These are phyloP conservation scores for Pezicula carpinea DNA, from an alignment of 2,329 filamentous ascomycete genomes.

Conservation along the genomic window DNA sequence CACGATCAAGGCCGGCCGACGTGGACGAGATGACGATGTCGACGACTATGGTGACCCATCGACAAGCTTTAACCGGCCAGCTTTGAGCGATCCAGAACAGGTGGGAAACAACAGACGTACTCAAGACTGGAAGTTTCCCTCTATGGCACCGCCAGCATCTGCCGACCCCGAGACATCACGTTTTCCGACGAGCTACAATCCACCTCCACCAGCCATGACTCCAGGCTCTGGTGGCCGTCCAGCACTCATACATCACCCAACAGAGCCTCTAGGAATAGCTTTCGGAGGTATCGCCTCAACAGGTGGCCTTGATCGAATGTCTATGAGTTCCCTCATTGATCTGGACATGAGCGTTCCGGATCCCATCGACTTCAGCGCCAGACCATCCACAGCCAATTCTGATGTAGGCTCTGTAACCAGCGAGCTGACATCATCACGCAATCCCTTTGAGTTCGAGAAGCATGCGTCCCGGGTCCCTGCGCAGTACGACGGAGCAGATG, in stretches of 20 bases:
- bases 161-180: slow-evolving; percentile 48
- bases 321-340: slow-evolving; percentile 40
- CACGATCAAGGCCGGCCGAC: slow-evolving; percentile 41
- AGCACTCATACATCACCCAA: slow-evolving; percentile 44
- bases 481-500: slow-evolving; percentile 20
- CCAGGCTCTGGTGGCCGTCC: slow-evolving; percentile 36
- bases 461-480: slow-evolving; percentile 51
- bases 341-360: slow-evolving; percentile 50
- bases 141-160: slow-evolving; percentile 47
- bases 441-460: slow-evolving; percentile 60
- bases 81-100: slow-evolving; percentile 55
- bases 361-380: slow-evolving; percentile 22
- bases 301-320: slow-evolving; percentile 17
- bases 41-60: slow-evolving; percentile 16
- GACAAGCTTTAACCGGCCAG: slow-evolving; percentile 42
- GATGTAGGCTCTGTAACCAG: slow-evolving; percentile 45
- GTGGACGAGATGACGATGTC: slow-evolving; percentile 14
- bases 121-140: slow-evolving; percentile 55
- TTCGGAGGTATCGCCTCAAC: slow-evolving; percentile 13
- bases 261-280: slow-evolving; percentile 38
- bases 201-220: slow-evolving; percentile 19
- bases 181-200: slow-evolving; percentile 40
- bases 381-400: slow-evolving; percentile 26
- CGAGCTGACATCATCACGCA: slow-evolving; percentile 49
- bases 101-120: slow-evolving; percentile 46